These are phyloP conservation scores for Colletotrichum limetticola DNA, from an alignment of 2,329 filamentous ascomycete genomes.

Conservation along the genomic window DNA sequence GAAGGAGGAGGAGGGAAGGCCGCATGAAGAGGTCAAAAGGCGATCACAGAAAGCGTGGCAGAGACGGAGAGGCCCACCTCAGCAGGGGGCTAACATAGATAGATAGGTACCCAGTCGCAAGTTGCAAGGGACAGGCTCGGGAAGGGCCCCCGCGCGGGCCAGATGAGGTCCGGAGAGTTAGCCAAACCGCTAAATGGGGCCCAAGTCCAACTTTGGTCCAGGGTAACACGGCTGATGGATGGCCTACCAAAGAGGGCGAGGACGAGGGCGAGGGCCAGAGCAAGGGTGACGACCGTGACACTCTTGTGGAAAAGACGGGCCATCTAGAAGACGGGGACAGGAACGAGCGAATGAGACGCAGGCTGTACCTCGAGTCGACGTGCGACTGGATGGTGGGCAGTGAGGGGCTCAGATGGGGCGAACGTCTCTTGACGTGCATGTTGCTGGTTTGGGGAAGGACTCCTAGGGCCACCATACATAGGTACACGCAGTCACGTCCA, in stretches of 20 bases:
- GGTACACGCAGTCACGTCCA: background rate
- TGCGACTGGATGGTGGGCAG: slow-evolving; percentile 17
- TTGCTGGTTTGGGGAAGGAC: slow-evolving; percentile 24
- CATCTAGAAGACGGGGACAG: slow-evolving; percentile 4
- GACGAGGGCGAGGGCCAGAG: slow-evolving; percentile 33
- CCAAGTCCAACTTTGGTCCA: slow-evolving; percentile 32
- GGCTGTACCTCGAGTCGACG: slow-evolving; percentile 21
- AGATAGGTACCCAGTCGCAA: background rate
- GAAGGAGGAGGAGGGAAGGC: slow-evolving; percentile 14
- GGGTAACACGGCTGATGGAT: slow-evolving; percentile 25
- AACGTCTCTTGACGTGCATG: slow-evolving; percentile 32
- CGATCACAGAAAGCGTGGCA: slow-evolving; percentile 37
- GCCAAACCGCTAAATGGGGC: slow-evolving; percentile 41
- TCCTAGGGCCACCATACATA: background rate
- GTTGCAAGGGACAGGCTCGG: slow-evolving; percentile 30
- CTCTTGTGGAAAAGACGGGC: slow-evolving; percentile 13
- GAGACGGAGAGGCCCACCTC: slow-evolving; percentile 31
- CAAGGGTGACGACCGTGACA: slow-evolving; percentile 13
- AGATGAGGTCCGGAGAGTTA: slow-evolving; percentile 43
- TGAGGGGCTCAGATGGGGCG: slow-evolving; percentile 28
- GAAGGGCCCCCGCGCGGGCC: slow-evolving; percentile 44
- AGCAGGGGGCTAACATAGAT: slow-evolving; percentile 23
- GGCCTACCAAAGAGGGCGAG: slow-evolving; percentile 14
- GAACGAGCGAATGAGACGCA: slow-evolving; percentile 26
- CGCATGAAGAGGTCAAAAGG: slow-evolving; percentile 34